These are phyloP conservation scores for Pythium pectinolyticum DNA, from an alignment of 352 stramenopile species.

Conservation along the genomic window DNA sequence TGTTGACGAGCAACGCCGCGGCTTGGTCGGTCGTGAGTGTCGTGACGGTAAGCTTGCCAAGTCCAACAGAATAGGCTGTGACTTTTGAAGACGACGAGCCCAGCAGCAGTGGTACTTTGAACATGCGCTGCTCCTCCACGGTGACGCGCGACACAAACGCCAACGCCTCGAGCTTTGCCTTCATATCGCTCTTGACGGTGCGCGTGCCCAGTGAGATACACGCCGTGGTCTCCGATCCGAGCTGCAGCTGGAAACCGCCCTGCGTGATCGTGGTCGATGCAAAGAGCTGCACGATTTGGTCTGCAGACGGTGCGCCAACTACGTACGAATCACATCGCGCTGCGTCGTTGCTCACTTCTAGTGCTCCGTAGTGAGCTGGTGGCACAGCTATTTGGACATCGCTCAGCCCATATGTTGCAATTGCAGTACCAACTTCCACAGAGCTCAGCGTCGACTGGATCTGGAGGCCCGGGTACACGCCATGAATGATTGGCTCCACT, in stretches of 20 bases:
- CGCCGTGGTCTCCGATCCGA: conserved; percentile 47
- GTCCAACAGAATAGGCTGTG: conserved; percentile 35
- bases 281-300: conserved; percentile 76
- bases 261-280: conserved; percentile 57
- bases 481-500: conserved; percentile 33
- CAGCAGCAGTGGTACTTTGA: conserved; percentile 60
- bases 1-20: conserved; percentile 25
- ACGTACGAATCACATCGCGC: conserved; percentile 62
- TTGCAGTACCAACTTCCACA: conserved; percentile 30
- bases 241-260: conserved; percentile 52
- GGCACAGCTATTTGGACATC: conserved; percentile 29
- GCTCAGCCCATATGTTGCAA: conserved; percentile 32
- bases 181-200: conserved; percentile 33
- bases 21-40: conserved; percentile 41
- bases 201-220: conserved; percentile 53
- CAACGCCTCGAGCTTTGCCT: conserved; percentile 41
- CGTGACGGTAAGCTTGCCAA: conserved; percentile 34
- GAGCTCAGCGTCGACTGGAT: conserved; percentile 53
- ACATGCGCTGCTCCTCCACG: conserved; percentile 51
- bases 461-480: conserved; percentile 46
- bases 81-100: conserved; percentile 46
- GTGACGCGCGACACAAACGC: conserved; percentile 38
- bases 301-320: conserved; percentile 51
- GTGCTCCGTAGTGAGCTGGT: conserved; percentile 43
- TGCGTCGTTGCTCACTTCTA: conserved; percentile 61